Evolutionary conservation across 345 rosid genomes (phyloP), one percentile per base, ranked within the genome.

Genomic region (Eucalyptus erythrocorys): DNA sequence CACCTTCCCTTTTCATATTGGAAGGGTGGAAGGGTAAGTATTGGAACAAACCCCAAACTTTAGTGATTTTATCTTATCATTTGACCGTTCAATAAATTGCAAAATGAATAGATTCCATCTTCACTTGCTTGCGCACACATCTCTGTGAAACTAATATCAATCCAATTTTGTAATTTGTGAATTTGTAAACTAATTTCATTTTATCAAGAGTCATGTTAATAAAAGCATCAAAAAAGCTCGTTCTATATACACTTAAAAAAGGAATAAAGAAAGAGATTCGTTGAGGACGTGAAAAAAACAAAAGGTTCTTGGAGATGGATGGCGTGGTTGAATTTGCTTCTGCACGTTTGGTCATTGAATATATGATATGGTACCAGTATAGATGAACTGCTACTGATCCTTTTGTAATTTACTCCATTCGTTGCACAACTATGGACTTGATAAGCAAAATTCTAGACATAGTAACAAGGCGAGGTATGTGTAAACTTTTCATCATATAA

Each of bases 1-100:
- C 1, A 48, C 49, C 0, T 1, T 4, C 2, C 2, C n/a, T n/a
- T 48, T 48, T 0, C 15, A 13, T 13, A 0, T 48, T 48, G 6
- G 49, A 48, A 48, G 5, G 6, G 13, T 48, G 49, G 5, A 1
- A 48, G 5, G 6, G 13, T 48, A 15, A 2, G 1, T 5, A 13
- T 0, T 12, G 5, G 15, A 8, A 0, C 14, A 48, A 13, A 48
- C 50, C 15, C 16, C 6, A 48, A 4, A n/a, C n/a, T n/a, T n/a
- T n/a, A n/a, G n/a, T 48, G 1, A 2, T 50, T 50, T 50, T 24
- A 51, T 53, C 4, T 21, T 21, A 53, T 53, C 61, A 55, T 55
- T 21, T 55, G 61, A 22, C 27, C 0, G 6, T 55, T 55, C 2
- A 55, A 22, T 22, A 55, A 55, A 21, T 55, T 24, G 27, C 30